Percentiles rank a stretch among this genome's conserved stretches.
phyloP scores from a whole-genome alignment of 805 yeast species.

The Dipodascopsis tothii region DNA sequence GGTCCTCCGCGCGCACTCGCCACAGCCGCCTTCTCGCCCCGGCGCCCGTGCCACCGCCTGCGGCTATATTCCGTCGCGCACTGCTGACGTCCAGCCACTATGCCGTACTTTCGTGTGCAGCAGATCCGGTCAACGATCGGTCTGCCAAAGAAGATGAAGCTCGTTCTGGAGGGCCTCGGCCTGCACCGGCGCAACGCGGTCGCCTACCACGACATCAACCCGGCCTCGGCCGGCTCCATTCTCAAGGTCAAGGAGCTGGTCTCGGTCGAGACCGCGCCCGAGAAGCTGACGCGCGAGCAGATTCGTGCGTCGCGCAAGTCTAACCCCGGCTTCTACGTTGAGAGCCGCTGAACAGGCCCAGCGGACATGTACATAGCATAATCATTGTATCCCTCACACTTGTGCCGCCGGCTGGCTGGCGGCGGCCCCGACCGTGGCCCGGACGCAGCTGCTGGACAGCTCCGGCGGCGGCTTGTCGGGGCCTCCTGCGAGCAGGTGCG shows the following conservation, averaged over 20 bases:
- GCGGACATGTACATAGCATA: no score
- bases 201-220: conserved; percentile 64
- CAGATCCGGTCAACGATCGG: conserved; percentile 81
- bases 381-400: no score
- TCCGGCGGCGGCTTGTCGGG: no score
- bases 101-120: conserved; percentile 54
- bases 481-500: no score
- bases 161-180: conserved; percentile 66
- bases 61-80: no score
- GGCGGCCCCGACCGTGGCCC: no score
- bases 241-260: conserved; percentile 80
- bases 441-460: no score
- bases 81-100: no score
- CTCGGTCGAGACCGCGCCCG: conserved; percentile 63
- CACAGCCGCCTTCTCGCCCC: no score
- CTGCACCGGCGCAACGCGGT: conserved; percentile 65
- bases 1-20: no score
- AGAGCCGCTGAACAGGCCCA: conserved; percentile 25
- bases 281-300: conserved; percentile 43
- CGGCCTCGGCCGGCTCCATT: conserved; percentile 78
- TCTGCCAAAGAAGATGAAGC: conserved; percentile 58
- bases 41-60: no score
- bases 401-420: no score
- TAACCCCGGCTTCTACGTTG: conserved; percentile 56
- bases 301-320: conserved; percentile 51